These are phyloP conservation scores for Penicillium samsonianum DNA, from an alignment of 495 filamentous ascomycete species.

Conservation along the genomic window DNA sequence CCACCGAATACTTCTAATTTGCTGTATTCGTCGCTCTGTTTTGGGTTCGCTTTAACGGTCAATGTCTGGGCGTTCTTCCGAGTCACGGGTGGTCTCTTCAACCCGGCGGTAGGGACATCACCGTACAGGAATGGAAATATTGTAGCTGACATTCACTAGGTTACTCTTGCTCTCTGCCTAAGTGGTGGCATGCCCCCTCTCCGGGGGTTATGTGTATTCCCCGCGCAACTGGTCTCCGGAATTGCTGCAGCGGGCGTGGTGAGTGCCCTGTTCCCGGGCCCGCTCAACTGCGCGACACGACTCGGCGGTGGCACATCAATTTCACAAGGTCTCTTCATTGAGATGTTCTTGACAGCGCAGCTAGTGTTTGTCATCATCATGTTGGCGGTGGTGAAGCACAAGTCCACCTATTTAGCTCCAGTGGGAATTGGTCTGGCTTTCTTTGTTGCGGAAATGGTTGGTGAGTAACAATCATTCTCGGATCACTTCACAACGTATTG, in stretches of 20 bases:
- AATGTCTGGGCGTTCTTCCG: slow-evolving; percentile 89
- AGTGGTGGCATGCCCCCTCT: slow-evolving; percentile 56
- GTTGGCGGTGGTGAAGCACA: slow-evolving; percentile 81
- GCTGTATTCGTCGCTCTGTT: slow-evolving; percentile 69
- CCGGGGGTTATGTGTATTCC: slow-evolving; percentile 52
- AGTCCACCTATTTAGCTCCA: slow-evolving; percentile 75
- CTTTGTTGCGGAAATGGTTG: slow-evolving; percentile 67
- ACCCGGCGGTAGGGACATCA: slow-evolving; percentile 61
- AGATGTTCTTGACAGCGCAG: slow-evolving; percentile 77
- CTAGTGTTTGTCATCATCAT: slow-evolving; percentile 80
- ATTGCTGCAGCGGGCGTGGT: slow-evolving; percentile 65
- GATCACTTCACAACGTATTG: not conserved
- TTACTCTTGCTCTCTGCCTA: slow-evolving; percentile 59
- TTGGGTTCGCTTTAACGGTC: slow-evolving; percentile 74
- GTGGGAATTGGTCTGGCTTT: slow-evolving; percentile 74
- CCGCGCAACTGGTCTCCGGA: slow-evolving; percentile 57
- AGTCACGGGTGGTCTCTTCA: slow-evolving; percentile 77
- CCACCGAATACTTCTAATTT: slow-evolving; percentile 49
- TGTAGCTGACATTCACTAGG: slow-evolving; percentile 33
- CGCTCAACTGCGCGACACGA: slow-evolving; percentile 60
- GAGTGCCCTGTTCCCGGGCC: slow-evolving; percentile 60
- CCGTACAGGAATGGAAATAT: not conserved
- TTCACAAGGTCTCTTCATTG: slow-evolving; percentile 72
- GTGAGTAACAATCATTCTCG: slow-evolving; percentile 34
- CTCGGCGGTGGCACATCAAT: slow-evolving; percentile 58